Evolutionary conservation across 2,329 filamentous ascomycete species (phyloP), one percentile per base, ranked within the genome.

Genomic region (Orbilia brochopaga): DNA sequence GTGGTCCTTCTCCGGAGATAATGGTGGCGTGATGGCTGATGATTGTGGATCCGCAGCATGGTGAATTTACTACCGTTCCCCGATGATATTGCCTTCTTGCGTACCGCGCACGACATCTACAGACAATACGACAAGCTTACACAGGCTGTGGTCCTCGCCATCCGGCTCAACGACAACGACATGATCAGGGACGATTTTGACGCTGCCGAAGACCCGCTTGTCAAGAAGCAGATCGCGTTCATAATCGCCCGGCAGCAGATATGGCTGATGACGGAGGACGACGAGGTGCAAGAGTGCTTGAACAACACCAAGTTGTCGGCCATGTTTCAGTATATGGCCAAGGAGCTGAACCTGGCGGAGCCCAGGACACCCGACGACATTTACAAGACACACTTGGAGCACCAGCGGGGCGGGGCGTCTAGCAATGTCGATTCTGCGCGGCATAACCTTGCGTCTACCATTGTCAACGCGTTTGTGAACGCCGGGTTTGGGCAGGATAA

Each of bases 311-410:
- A 90, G 77, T 82, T 99, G 65, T 88, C 92, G 0, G 91, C 95
- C 74, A 89, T 97, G 80, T 99, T 96, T 85, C 96, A 96, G 81
- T 87, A 90, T 3, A 83, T 99, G 32, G 95, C 88, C 66, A 97
- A 97, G 81, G 94, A 99, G 79, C 85, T 99, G 60, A 97, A 99
- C 80, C 93, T 99, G 58, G 83, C 97, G 46, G 94, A 99, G 74
- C 94, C 94, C 37, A 97, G 97, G 83, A 90, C 91, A 48, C 95
- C 93, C 0, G 94, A 99, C 79, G 95, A 99, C 77, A 99, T 99
- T 77, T 99, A 99, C 85, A 99, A 99, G 83, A 96, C 92, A 78
- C 94, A 99, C 80, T 85, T 99, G 3, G 94, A 99, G 81, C 97
- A 90, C 82, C 96, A 89, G 77, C 87, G 95, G 73, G 94, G 95